Conservation (phyloP, 805 yeast genomes). For the Hanseniaspora clermontiae region DNA sequence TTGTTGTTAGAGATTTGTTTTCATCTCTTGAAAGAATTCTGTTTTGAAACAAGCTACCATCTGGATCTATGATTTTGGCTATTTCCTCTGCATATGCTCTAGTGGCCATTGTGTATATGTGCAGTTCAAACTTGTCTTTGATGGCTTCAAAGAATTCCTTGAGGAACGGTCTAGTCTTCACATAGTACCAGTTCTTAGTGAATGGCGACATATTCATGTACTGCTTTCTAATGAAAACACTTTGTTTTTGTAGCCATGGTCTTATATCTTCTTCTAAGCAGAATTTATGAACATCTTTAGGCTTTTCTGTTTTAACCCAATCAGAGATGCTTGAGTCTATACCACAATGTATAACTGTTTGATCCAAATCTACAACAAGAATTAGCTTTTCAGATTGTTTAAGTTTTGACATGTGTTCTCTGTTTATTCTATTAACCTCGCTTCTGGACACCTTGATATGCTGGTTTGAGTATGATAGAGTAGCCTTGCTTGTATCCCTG, state of each 20-base stretch:
- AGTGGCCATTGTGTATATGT: conserved; percentile 97
- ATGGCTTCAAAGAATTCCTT: conserved; percentile 55
- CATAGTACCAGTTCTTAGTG: conserved; percentile 66
- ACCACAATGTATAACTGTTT: conserved; percentile 93
- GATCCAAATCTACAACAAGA: conserved; percentile 90
- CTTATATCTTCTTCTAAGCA: conserved; percentile 59
- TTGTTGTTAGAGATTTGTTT: conserved; percentile 82
- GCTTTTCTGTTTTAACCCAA: conserved; percentile 81
- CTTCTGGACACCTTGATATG: conserved; percentile 69
- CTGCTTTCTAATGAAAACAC: conserved; percentile 47
- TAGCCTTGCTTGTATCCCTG: conserved; percentile 30
- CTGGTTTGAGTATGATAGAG: conserved; percentile 81
- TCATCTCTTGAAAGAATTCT: conserved; percentile 87
- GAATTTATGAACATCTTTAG: conserved; percentile 71
- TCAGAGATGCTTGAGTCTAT: conserved; percentile 87
- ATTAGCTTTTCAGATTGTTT: conserved; percentile 56
- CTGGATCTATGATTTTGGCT: conserved; percentile 84
- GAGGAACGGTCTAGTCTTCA: conserved; percentile 82
- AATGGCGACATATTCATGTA: conserved; percentile 37
- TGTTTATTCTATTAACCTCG: conserved; percentile 80
- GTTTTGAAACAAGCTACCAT: conserved; percentile 75
- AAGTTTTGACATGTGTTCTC: conserved; percentile 47
- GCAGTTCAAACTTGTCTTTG: conserved; percentile 65
- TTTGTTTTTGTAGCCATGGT: conserved; percentile 18
- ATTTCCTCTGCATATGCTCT: conserved; percentile 81